Conservation (phyloP, 345 rosid species). For the Eucalyptus tenuipes region DNA sequence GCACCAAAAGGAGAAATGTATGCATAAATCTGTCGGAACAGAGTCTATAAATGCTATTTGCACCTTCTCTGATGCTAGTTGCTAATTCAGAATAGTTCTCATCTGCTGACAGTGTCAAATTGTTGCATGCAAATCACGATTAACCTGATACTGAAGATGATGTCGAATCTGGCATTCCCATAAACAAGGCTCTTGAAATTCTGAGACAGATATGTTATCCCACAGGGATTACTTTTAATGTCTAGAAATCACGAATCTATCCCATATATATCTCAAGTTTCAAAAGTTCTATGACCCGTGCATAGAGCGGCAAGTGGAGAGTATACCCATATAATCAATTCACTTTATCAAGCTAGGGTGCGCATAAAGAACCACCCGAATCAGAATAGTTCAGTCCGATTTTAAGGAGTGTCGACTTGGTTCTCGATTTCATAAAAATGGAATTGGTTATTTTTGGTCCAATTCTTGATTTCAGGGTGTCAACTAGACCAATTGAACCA, state of each 20-base stretch:
- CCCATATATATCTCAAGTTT: background rate
- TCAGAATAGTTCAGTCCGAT: no score
- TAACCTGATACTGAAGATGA: background rate
- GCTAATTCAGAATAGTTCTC: background rate
- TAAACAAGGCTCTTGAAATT: background rate
- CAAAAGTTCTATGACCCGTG: background rate
- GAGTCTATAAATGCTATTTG: background rate
- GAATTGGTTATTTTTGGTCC: no score
- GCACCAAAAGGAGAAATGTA: background rate
- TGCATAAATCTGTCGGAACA: background rate
- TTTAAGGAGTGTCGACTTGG: no score
- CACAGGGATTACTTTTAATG: background rate
- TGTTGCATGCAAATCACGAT: constrained; percentile 19
- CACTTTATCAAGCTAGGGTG: background rate
- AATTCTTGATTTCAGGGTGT: no score
- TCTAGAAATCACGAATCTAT: background rate
- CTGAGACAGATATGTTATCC: background rate
- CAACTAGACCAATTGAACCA: no score
- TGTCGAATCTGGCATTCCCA: background rate
- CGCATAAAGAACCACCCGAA: no score
- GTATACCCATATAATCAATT: background rate
- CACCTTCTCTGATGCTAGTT: background rate
- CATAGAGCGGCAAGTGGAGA: background rate
- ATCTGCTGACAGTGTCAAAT: background rate
- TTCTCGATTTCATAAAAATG: no score